These are phyloP conservation scores for Rhizopus delemar DNA, from an alignment of 371 early-diverging fungal species.

Conservation along the genomic window DNA sequence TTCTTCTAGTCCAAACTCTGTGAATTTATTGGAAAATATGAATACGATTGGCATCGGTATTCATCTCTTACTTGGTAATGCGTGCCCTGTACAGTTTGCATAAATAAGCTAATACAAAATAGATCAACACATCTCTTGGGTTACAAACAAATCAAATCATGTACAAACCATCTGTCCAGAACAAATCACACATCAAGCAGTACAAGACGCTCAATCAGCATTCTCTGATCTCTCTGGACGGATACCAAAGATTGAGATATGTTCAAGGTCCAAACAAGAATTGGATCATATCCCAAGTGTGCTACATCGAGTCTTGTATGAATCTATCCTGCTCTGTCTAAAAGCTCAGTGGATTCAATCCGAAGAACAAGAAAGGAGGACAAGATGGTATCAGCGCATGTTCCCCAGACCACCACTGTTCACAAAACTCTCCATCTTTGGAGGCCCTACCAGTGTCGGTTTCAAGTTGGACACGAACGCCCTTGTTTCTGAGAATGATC, in stretches of 20 bases:
- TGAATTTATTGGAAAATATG: slow-evolving; percentile 37
- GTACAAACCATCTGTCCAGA: slow-evolving; percentile 64
- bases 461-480: slow-evolving; percentile 32
- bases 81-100: neutral
- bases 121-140: slow-evolving; percentile 66
- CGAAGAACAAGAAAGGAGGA: slow-evolving; percentile 54
- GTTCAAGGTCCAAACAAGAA: slow-evolving; percentile 28
- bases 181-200: slow-evolving; percentile 63
- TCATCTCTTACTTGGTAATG: slow-evolving; percentile 56
- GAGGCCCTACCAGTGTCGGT: slow-evolving; percentile 43
- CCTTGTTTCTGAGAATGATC: slow-evolving; percentile 28
- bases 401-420: slow-evolving; percentile 33
- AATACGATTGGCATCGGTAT: slow-evolving; percentile 64
- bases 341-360: slow-evolving; percentile 53
- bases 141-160: slow-evolving; percentile 53
- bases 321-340: slow-evolving; percentile 63
- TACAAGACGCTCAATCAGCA: slow-evolving; percentile 58
- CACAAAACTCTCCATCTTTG: slow-evolving; percentile 34
- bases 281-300: slow-evolving; percentile 65
- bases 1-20: slow-evolving; percentile 18
- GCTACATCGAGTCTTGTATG: slow-evolving; percentile 69
- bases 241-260: slow-evolving; percentile 28
- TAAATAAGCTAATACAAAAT: neutral
- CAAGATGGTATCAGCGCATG: slow-evolving; percentile 16
- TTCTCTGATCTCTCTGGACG: slow-evolving; percentile 44